Evolutionary conservation across 2,329 filamentous ascomycete genomes (phyloP).

Genomic region (Rutstroemia sp.): DNA sequence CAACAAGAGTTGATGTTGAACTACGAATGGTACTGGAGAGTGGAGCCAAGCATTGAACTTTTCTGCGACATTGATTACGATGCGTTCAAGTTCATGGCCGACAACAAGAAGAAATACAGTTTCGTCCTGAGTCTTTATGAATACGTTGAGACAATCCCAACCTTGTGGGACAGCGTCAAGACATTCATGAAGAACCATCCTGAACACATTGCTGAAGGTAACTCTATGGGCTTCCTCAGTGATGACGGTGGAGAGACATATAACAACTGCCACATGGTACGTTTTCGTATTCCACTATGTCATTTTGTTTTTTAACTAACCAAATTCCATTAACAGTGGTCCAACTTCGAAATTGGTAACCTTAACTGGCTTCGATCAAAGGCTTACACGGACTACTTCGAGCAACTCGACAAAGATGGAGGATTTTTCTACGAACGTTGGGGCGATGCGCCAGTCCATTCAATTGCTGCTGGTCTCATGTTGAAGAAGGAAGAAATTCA

Average conservation of each 20-base stretch:
- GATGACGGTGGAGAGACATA: constrained; percentile 88
- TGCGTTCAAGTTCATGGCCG: constrained; percentile 92
- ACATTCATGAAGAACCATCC: constrained; percentile 89
- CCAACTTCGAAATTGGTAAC: constrained; percentile 96
- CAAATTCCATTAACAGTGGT: constrained; percentile 61
- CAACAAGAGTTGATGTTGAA: constrained; percentile 87
- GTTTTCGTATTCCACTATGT: constrained; percentile 30
- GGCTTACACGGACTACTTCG: constrained; percentile 86
- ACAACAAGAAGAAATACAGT: constrained; percentile 96
- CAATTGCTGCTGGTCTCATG: constrained; percentile 84
- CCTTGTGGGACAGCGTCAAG: constrained; percentile 91
- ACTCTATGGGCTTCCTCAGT: constrained; percentile 85
- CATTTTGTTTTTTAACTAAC: background rate
- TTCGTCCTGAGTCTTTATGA: constrained; percentile 95
- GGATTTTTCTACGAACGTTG: constrained; percentile 99
- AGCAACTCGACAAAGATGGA: constrained; percentile 78
- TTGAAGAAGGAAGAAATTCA: constrained; percentile 91
- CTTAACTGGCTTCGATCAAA: constrained; percentile 88
- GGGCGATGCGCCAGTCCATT: constrained; percentile 96
- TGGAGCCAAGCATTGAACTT: constrained; percentile 93
- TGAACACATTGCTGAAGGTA: constrained; percentile 75
- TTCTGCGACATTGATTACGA: constrained; percentile 95
- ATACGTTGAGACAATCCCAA: constrained; percentile 89
- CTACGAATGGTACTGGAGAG: constrained; percentile 99
- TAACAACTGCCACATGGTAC: constrained; percentile 95